A percentile compares a stretch with the other conserved stretches of the same genome.
These are phyloP conservation scores for Pseudohalonectria lignicola DNA, from an alignment of 2,329 filamentous ascomycete species.

Conservation along the genomic window DNA sequence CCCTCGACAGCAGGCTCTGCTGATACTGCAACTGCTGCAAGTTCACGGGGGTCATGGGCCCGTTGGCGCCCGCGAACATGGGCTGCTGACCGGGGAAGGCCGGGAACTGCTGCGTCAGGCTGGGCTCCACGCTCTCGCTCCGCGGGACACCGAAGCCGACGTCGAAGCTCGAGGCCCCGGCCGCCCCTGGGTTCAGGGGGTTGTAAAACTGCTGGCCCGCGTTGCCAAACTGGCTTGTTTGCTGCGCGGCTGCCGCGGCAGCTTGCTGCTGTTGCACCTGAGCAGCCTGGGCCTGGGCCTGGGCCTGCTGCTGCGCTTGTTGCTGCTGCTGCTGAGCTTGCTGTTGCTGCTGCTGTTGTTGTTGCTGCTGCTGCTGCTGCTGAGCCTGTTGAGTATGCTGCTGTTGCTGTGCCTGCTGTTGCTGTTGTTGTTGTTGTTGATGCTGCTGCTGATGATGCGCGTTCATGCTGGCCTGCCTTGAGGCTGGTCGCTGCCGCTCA, in stretches of 20 bases:
- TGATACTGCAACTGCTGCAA: slow-evolving; percentile 49
- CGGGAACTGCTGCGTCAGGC: slow-evolving; percentile 34
- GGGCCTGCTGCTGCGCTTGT: slow-evolving; percentile 22
- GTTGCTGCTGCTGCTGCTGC: slow-evolving; percentile 9
- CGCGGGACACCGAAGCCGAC: slow-evolving; percentile 39
- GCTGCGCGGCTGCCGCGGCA: slow-evolving; percentile 14
- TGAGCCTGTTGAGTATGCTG: slow-evolving; percentile 7
- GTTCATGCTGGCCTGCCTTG: slow-evolving; percentile 39
- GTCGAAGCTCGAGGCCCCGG: slow-evolving; percentile 32
- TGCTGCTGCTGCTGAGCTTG: slow-evolving; percentile 9
- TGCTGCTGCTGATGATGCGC: slow-evolving; percentile 26
- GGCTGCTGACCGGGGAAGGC: slow-evolving; percentile 34
- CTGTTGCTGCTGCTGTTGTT: slow-evolving; percentile 10
- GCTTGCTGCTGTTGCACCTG: slow-evolving; percentile 15
- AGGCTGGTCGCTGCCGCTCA: slow-evolving; percentile 44
- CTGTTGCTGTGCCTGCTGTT: slow-evolving; percentile 13
- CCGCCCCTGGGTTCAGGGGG: slow-evolving; percentile 28
- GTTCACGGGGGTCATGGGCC: slow-evolving; percentile 30
- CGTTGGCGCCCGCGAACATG: slow-evolving; percentile 37
- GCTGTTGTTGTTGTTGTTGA: slow-evolving; percentile 20
- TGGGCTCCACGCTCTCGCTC: slow-evolving; percentile 39
- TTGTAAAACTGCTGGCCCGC: slow-evolving; percentile 36
- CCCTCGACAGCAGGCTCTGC: slow-evolving; percentile 44
- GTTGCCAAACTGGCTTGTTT: slow-evolving; percentile 2
- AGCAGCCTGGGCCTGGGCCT: slow-evolving; percentile 19